Percentiles rank a stretch among this genome's conserved stretches.
phyloP scores from a whole-genome alignment of 306 rosid species.

The Pueraria montana region DNA sequence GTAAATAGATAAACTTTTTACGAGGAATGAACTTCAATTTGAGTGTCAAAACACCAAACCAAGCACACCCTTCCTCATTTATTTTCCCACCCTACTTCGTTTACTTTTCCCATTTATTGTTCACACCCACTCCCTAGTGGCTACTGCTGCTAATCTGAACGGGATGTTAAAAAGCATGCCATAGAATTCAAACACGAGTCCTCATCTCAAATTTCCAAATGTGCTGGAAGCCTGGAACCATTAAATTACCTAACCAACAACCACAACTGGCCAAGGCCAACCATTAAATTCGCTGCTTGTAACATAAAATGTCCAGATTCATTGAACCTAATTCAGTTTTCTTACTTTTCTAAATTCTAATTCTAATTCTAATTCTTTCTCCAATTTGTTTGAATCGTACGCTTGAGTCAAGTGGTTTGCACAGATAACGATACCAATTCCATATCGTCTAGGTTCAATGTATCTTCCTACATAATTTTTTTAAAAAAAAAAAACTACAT shows the following conservation, averaged over 20 bases:
- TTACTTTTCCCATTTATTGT: not conserved
- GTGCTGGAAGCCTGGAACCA: not conserved
- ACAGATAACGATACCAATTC: not conserved
- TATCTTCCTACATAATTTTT: conserved; percentile 12
- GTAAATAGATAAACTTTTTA: no score
- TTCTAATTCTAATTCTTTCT: not conserved
- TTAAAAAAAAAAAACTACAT: no score
- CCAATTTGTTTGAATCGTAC: no score
- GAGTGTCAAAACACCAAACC: no score
- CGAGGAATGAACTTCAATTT: no score
- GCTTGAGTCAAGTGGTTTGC: not conserved
- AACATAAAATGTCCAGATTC: conserved; percentile 56
- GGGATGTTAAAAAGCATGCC: not conserved
- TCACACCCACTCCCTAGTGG: not conserved
- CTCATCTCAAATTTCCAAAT: not conserved
- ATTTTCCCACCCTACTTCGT: no score
- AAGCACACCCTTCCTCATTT: no score
- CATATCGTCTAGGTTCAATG: conserved; percentile 67
- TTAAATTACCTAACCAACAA: not conserved
- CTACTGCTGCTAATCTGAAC: not conserved
- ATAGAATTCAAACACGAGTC: not conserved
- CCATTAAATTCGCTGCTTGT: not conserved
- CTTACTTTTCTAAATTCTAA: not conserved
- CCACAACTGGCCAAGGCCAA: not conserved
- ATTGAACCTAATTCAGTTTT: conserved; percentile 29